Percentiles rank a stretch among this genome's conserved stretches.
phyloP scores from a whole-genome alignment of 768 basidiomycete genomes.

The Trametes sanguinea region DNA sequence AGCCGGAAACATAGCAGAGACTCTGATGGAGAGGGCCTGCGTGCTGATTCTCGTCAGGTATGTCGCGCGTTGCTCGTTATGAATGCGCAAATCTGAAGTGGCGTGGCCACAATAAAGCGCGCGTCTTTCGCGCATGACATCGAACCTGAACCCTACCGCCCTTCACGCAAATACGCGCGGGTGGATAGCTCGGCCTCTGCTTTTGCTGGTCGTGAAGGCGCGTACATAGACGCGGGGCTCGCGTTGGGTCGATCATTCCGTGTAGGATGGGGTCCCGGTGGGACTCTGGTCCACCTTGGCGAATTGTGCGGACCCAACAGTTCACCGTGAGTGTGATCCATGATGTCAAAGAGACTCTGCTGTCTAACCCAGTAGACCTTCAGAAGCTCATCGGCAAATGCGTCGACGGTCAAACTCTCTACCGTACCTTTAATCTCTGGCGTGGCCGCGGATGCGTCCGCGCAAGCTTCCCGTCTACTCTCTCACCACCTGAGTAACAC shows the following conservation, averaged over 20 bases:
- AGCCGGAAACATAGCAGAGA: conserved; percentile 78
- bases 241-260: conserved; percentile 86
- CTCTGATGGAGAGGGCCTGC: conserved; percentile 69
- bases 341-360: conserved; percentile 4
- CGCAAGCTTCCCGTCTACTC: conserved; percentile 62
- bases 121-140: conserved; percentile 78
- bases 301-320: conserved; percentile 61
- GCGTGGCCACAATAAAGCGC: conserved; percentile 47
- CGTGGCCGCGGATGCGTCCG: conserved; percentile 35
- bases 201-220: conserved; percentile 62
- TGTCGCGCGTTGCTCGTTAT: conserved; percentile 23
- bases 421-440: conserved; percentile 44
- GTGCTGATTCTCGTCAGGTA: conserved; percentile 62
- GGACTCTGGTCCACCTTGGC: conserved; percentile 76
- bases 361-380: not conserved
- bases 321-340: conserved; percentile 48
- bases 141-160: conserved; percentile 65
- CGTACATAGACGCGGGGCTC: conserved; percentile 79
- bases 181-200: conserved; percentile 70
- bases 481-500: conserved; percentile 78
- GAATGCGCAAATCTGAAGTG: not conserved
- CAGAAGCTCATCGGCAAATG: conserved; percentile 61
- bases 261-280: conserved; percentile 87
- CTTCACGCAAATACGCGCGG: conserved; percentile 79
- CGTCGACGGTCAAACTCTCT: conserved; percentile 58